Evolutionary conservation across 2,329 filamentous ascomycete species (phyloP).

Genomic region (Botryotinia globosa): DNA sequence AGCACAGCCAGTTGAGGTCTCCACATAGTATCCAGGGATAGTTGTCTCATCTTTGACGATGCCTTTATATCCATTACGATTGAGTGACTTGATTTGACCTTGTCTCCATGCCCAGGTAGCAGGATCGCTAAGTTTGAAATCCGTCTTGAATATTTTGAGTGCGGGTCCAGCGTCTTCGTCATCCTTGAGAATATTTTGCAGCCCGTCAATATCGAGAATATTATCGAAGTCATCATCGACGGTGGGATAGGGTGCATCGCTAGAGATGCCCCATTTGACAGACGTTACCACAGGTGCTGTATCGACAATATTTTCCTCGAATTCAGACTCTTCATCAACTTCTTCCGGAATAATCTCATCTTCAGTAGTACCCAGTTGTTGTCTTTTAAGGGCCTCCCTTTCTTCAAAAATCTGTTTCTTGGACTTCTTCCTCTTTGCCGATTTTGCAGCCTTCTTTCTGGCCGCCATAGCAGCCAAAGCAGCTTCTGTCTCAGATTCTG

Average conservation of each 20-base stretch:
- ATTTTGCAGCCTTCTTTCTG: conserved; percentile 59
- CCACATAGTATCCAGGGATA: conserved; percentile 73
- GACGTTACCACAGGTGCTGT: conserved; percentile 42
- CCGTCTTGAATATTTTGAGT: conserved; percentile 48
- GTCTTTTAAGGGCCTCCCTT: conserved; percentile 57
- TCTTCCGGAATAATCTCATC: conserved; percentile 44
- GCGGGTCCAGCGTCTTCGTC: conserved; percentile 62
- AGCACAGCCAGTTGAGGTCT: conserved; percentile 80
- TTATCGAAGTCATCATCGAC: conserved; percentile 63
- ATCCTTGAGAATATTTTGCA: conserved; percentile 67
- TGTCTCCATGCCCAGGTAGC: conserved; percentile 68
- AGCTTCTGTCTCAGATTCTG: conserved; percentile 49
- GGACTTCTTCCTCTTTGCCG: conserved; percentile 64
- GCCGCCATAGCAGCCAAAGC: conserved; percentile 42
- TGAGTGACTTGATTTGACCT: conserved; percentile 68
- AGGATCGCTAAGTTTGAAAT: conserved; percentile 52
- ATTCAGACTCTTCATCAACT: conserved; percentile 34
- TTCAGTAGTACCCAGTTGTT: conserved; percentile 47
- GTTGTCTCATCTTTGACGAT: conserved; percentile 40
- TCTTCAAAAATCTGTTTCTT: conserved; percentile 76
- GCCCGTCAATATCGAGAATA: conserved; percentile 67
- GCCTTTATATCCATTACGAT: conserved; percentile 54
- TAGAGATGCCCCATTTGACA: conserved; percentile 59
- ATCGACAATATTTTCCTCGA: conserved; percentile 40
- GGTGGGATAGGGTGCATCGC: conserved; percentile 57